Percentiles rank a stretch among this genome's conserved stretches.
Conservation (phyloP, 1,284 basidiomycete genomes). For the Schizophyllum amplum region DNA sequence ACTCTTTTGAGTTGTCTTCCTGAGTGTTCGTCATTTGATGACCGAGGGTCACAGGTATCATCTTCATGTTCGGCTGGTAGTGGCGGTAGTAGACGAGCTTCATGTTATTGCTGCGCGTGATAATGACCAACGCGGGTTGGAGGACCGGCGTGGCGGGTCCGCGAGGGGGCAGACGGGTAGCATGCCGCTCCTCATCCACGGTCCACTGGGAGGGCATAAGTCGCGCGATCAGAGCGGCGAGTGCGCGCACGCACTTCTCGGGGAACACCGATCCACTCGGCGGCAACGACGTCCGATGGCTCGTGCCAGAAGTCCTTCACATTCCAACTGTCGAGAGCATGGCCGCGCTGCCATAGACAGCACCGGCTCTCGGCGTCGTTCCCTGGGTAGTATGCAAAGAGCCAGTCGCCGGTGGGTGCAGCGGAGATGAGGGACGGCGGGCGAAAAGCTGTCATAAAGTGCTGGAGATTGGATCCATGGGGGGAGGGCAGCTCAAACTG, state of each 20-base stretch:
- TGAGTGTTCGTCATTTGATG: too few relatives aligned
- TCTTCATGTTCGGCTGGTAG: conserved; percentile 30
- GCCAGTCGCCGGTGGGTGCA: conserved; percentile 48
- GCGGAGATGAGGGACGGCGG: conserved; percentile 57
- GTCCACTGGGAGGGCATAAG: conserved; percentile 34
- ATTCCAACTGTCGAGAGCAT: conserved; percentile 52
- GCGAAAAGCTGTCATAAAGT: conserved; percentile 38
- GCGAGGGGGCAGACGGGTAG: conserved; percentile 39
- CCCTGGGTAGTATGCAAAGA: conserved; percentile 71
- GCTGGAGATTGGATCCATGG: conserved; percentile 28
- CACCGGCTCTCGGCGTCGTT: conserved; percentile 47
- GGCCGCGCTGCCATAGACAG: conserved; percentile 57
- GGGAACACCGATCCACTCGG: conserved; percentile 49
- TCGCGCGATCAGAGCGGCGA: conserved; percentile 2
- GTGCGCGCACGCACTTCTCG: conserved; percentile 42
- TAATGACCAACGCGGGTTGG: conserved; percentile 41
- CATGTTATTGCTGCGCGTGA: conserved; percentile 48
- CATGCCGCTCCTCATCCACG: conserved; percentile 28
- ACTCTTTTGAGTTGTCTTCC: too few relatives aligned
- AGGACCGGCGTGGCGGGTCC: conserved; percentile 46
- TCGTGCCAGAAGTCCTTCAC: conserved; percentile 40
- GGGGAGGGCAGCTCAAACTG: conserved; percentile 54
- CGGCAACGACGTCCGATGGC: conserved; percentile 50
- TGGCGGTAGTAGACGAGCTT: conserved; percentile 41
- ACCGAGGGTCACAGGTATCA: conserved; percentile 44